Base-by-base conservation (phyloP, 1,139 yeast genomes). In the Diutina catenulata region DNA sequence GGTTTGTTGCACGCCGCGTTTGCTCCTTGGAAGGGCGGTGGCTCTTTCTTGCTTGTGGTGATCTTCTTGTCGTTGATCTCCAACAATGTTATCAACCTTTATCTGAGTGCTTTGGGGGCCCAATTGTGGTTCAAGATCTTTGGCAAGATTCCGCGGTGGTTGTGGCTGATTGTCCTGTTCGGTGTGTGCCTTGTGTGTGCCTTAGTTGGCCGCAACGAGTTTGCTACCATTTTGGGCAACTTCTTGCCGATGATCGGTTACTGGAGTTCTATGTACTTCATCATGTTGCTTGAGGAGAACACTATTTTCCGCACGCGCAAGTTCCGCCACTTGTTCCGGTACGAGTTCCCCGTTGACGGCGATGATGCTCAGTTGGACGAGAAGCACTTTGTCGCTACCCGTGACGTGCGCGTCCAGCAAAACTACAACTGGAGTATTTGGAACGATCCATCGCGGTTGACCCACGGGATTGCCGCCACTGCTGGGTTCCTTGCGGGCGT, bases 181-280 rank as follows among this genome's bases (percentile, higher is more conserved):
- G 74, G 66, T 1, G 60, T 82, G 18, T 80, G 77, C 48, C 63
- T 83, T 47, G 76, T 80, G 1, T 70, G 81, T 53, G 80, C 91
- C 1, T 52, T 80, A 39, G 91, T 76, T 10, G 96, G 96, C 9
- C 70, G 84, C 49, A 64, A 81, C 55, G 75, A 77, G 48, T 81
- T 87, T 53, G 69, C 87, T 36, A 68, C 76, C 3, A 84, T 86
- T 44, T 63, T 87, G 51, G 76, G 87, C n/a, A 87, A 86, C 51
- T 87, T 87, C 61, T 64, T 87, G 47, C 95, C 96, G 8, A 86
- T 87, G 95, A 74, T 87, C 43, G 95, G 95, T 1, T 87, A 87
- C 59, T 87, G 96, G 96, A 73, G 83, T 39, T 76, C 91, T 39
- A 83, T 87, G 62, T 87, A 86, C 56, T 75, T 81, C 49, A 72